Conservation (phyloP, 768 basidiomycete genomes). For the Lyophyllum semitale region DNA sequence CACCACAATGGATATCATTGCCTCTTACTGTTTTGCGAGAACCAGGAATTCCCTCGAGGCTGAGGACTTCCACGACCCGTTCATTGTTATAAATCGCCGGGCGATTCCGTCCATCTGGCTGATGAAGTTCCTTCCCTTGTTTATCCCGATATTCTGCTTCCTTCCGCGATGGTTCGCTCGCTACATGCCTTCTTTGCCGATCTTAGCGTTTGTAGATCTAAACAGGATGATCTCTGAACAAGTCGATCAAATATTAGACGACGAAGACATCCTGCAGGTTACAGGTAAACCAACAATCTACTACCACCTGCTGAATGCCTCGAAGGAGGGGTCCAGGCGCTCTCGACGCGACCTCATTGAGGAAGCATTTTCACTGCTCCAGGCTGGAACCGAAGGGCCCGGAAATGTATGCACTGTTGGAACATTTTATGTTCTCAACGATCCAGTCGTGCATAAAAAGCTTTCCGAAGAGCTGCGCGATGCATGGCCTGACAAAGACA, state of each 20-base stretch:
- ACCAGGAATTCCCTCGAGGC: conserved; percentile 31
- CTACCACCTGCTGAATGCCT: conserved; percentile 19
- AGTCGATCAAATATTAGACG: conserved; percentile 15
- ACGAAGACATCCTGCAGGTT: conserved; percentile 9
- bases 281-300: conserved; percentile 21
- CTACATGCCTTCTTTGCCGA: conserved; percentile 2
- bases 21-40: conserved; percentile 40
- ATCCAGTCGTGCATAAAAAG: conserved; percentile 23
- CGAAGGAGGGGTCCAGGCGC: conserved; percentile 1
- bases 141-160: conserved; percentile 11
- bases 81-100: conserved; percentile 32
- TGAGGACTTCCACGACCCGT: conserved; percentile 34
- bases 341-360: conserved; percentile 24
- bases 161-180: conserved; percentile 16
- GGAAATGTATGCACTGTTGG: conserved; percentile 40
- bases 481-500: conserved; percentile 36
- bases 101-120: conserved; percentile 31
- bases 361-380: conserved; percentile 37
- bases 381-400: conserved; percentile 40
- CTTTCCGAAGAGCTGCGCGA: conserved; percentile 34
- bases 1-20: conserved; percentile 43
- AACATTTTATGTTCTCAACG: conserved; percentile 36
- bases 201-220: conserved; percentile 13
- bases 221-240: conserved; percentile 10
- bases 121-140: conserved; percentile 32